Conservation (phyloP, 108 stramenopile genomes). For the Skeletonema potamos region DNA sequence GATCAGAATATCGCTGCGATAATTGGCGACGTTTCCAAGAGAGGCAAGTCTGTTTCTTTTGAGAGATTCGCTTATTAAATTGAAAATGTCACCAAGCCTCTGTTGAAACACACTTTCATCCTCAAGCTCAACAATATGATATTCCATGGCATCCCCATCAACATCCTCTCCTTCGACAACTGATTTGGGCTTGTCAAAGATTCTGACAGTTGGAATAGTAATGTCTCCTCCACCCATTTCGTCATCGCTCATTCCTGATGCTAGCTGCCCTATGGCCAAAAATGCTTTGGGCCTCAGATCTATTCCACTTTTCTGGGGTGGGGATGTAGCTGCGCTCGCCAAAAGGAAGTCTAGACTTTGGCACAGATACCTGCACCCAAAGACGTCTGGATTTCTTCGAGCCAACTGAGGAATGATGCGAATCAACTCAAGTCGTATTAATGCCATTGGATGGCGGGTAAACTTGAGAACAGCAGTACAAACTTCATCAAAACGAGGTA, state of each 20-base stretch:
- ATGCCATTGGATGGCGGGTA: conserved; percentile 57
- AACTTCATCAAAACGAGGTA: conserved; percentile 91
- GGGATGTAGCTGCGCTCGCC: conserved; percentile 47
- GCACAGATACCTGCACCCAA: conserved; percentile 84
- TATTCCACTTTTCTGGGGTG: conserved; percentile 47
- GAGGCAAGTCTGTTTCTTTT: conserved; percentile 34
- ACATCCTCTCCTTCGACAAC: conserved; percentile 11
- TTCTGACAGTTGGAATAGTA: conserved; percentile 54
- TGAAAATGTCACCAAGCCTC: conserved; percentile 77
- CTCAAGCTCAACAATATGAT: conserved; percentile 50
- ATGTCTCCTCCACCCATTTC: conserved; percentile 63
- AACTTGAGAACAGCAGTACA: conserved; percentile 83
- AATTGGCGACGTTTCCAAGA: conserved; percentile 6
- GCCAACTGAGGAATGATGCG: conserved; percentile 91
- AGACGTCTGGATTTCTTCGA: conserved; percentile 71
- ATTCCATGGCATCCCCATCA: conserved; percentile 13
- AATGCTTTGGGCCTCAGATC: conserved; percentile 85
- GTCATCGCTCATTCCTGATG: conserved; percentile 78
- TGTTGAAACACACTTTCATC: conserved; percentile 51
- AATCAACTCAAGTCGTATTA: conserved; percentile 87
- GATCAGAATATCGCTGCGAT: conserved; percentile 24
- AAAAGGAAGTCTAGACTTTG: conserved; percentile 78
- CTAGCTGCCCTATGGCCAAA: conserved; percentile 85
- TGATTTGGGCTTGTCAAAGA: conserved; percentile 52
- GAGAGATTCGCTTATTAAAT: conserved; percentile 53